These are phyloP conservation scores for Fusarium buxicola DNA, from an alignment of 2,329 filamentous ascomycete species.

Conservation along the genomic window DNA sequence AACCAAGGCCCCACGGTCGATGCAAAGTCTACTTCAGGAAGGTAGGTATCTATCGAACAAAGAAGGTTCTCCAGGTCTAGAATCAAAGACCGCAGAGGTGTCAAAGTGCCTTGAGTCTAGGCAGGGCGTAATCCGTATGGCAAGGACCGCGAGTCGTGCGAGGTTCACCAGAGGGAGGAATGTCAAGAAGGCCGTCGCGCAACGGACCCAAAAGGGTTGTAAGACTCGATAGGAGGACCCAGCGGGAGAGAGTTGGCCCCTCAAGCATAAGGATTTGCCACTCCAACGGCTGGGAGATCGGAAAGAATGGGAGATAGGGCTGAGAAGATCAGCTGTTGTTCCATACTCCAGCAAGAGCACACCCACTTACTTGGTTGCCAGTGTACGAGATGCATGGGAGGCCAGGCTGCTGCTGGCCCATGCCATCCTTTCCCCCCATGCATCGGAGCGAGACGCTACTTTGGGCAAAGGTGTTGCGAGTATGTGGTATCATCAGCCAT, in stretches of 20 bases:
- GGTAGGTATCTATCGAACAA: conserved; percentile 22
- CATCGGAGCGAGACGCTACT: conserved; percentile 23
- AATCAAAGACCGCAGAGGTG: conserved; percentile 17
- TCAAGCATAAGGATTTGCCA: conserved; percentile 23
- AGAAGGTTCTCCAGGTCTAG: conserved; percentile 11
- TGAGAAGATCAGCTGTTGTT: conserved; percentile 41
- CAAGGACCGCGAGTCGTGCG: conserved; percentile 8
- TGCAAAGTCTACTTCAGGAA: conserved; percentile 17
- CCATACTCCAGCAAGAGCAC: conserved; percentile 16
- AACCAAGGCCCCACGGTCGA: conserved; percentile 1
- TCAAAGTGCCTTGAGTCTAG: conserved; percentile 13
- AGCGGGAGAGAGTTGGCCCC: conserved; percentile 14
- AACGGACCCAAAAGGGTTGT: conserved; percentile 19
- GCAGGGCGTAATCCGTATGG: background rate
- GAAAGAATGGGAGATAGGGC: conserved; percentile 36
- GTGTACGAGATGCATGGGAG: conserved; percentile 11
- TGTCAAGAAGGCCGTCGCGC: conserved; percentile 8
- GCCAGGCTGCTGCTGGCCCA: conserved; percentile 19
- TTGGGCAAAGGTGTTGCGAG: conserved; percentile 28
- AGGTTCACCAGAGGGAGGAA: conserved; percentile 9
- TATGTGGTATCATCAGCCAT: conserved; percentile 20
- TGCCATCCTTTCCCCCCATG: conserved; percentile 14
- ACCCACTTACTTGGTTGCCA: conserved; percentile 3
- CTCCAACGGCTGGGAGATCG: conserved; percentile 11
- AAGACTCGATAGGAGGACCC: conserved; percentile 19